Evolutionary conservation across 768 basidiomycete genomes (phyloP), one percentile per base, ranked within the genome.

Genomic region (Rhodotorula kratochvilovae): DNA sequence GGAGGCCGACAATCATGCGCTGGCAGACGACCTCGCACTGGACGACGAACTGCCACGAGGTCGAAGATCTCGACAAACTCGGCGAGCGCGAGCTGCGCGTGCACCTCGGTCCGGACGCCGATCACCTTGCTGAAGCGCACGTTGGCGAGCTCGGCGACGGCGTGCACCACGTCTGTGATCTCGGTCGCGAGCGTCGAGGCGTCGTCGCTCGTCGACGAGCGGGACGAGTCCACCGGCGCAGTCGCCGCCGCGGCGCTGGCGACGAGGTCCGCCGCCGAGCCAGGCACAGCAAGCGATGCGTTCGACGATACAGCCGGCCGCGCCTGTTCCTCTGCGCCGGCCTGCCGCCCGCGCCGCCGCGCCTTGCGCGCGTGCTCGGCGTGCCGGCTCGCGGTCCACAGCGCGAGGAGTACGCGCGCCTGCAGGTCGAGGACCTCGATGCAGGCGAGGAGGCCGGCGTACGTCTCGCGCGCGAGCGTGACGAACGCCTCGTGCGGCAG

Each of bases 1-100:
- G 83, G 43, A 98, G 82, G 12, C 91, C 89, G 66, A 97, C 91
- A 68, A 97, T 93, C 92, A 98, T 97, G 74, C 89, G 84, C 64
- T 87, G 85, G 73, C 89, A 91, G 39, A 96, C 83, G 39, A 88
- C 86, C 79, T 99, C 95, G 77, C 90, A 92, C 73, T 84, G 84
- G 35, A 96, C 85, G 16, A 98, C 92, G 76, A 98, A 98, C 35
- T 84, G 81, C 95, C 95, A 97, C 3, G 90, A 88, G 85, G 65
- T 89, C 88, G 83, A 94, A 95, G 67, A 97, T 83, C 19, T 83
- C 84, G 45, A 91, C 82, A 81, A 98, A 98, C 56, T 88, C 86
- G 7, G 84, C 81, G 45, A 97, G 81, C 33, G 86, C 83, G 33
- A 98, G 84, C 21, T 84, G 81, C 0, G 89, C 84, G 79, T 95